phyloP scores from a whole-genome alignment of 768 basidiomycete species.

The Boletus sp. region DNA sequence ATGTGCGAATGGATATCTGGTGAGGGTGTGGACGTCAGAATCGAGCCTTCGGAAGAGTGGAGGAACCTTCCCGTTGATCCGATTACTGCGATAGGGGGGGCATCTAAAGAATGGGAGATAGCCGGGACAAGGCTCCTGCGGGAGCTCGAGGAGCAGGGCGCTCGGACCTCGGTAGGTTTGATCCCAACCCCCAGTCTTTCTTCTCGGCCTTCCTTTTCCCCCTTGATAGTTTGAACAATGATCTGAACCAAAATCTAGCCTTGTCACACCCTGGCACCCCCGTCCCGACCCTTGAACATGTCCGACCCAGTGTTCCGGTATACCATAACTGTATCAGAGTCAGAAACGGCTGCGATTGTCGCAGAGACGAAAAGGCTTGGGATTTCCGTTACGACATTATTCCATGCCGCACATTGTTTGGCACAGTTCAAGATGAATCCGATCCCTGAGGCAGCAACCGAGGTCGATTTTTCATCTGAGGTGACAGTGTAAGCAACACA shows the following conservation, averaged over 20 bases:
- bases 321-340: background rate
- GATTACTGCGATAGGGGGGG: slow-evolving; percentile 24
- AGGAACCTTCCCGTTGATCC: background rate
- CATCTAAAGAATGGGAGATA: background rate
- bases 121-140: slow-evolving; percentile 7
- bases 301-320: slow-evolving; percentile 8
- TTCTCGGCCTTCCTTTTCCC: too few species aligned
- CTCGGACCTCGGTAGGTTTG: slow-evolving; percentile 9
- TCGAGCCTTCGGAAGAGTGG: too few species aligned
- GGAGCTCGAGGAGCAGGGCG: slow-evolving; percentile 5
- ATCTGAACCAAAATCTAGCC: background rate
- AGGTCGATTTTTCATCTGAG: slow-evolving; percentile 14
- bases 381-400: slow-evolving; percentile 13
- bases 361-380: slow-evolving; percentile 10
- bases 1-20: too few species aligned
- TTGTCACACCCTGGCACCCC: slow-evolving; percentile 8
- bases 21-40: too few species aligned
- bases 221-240: background rate
- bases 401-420: slow-evolving; percentile 24
- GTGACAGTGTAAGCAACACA: slow-evolving; percentile 8
- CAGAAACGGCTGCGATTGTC: slow-evolving; percentile 11
- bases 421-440: slow-evolving; percentile 24
- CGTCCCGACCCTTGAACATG: slow-evolving; percentile 4
- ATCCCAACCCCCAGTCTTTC: background rate
- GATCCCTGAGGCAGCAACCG: slow-evolving; percentile 1